These are phyloP conservation scores for Suillus tomentosus DNA, from an alignment of 768 basidiomycete genomes.

Conservation along the genomic window DNA sequence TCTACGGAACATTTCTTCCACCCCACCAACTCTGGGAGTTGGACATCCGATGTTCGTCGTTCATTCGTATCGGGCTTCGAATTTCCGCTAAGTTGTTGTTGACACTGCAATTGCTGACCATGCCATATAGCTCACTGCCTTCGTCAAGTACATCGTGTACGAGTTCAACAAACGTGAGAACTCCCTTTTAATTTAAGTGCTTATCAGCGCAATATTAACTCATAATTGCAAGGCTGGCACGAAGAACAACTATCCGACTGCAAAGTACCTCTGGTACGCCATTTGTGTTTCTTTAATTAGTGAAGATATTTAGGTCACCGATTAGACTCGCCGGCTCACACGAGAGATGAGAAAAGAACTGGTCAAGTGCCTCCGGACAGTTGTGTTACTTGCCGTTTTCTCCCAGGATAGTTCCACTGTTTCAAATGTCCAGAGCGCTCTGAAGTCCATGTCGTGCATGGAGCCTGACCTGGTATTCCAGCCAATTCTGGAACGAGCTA, in stretches of 20 bases:
- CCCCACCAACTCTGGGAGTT: conserved; percentile 24
- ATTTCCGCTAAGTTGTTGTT: not conserved
- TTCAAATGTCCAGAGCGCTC: conserved; percentile 71
- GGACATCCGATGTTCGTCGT: conserved; percentile 43
- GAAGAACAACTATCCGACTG: conserved; percentile 77
- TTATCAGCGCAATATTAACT: conserved; percentile 6
- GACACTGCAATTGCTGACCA: conserved; percentile 12
- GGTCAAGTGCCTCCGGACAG: conserved; percentile 78
- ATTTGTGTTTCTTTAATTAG: conserved; percentile 2
- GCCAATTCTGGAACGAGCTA: conserved; percentile 79
- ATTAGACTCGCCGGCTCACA: conserved; percentile 74
- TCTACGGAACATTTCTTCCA: conserved; percentile 65
- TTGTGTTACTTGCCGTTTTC: conserved; percentile 88
- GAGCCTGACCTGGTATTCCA: conserved; percentile 86
- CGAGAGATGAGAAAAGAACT: conserved; percentile 79
- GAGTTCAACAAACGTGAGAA: conserved; percentile 80
- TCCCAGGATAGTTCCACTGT: conserved; percentile 78
- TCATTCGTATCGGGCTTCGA: conserved; percentile 4
- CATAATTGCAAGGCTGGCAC: conserved; percentile 59
- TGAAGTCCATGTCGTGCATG: conserved; percentile 82
- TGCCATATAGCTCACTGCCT: conserved; percentile 8
- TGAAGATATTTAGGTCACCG: conserved; percentile 8
- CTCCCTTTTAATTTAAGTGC: not conserved
- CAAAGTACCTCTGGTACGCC: conserved; percentile 68
- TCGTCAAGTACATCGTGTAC: conserved; percentile 73